A percentile compares a stretch with the other conserved stretches of the same genome.
Conservation (phyloP, 345 rosid genomes). For the Kandelia obovata region DNA sequence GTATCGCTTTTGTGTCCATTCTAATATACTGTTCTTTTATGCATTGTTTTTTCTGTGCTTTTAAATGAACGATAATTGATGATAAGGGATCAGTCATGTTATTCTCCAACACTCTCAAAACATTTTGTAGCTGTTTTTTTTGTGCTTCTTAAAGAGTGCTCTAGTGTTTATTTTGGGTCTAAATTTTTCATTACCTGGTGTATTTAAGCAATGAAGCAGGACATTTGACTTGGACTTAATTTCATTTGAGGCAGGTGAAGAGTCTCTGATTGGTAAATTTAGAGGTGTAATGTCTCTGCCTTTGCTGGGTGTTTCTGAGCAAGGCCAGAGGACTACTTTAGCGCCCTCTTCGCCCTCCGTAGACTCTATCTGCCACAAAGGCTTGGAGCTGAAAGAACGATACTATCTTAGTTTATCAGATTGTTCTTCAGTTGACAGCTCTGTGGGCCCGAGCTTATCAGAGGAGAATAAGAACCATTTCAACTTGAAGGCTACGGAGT, state of each 20-base stretch:
- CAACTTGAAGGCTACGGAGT: slow-evolving; percentile 78
- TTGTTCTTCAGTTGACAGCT: slow-evolving; percentile 77
- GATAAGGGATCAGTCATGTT: no score
- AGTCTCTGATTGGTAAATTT: slow-evolving; percentile 15
- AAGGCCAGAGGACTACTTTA: slow-evolving; percentile 42
- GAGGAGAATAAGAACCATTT: slow-evolving; percentile 53
- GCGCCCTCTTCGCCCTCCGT: slow-evolving; percentile 44
- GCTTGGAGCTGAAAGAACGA: slow-evolving; percentile 51
- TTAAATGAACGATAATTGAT: no score
- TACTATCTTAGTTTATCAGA: slow-evolving; percentile 75
- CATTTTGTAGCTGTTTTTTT: no score
- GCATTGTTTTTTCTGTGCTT: no score
- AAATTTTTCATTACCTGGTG: neutral
- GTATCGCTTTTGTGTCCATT: no score
- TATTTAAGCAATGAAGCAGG: neutral
- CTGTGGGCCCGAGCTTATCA: slow-evolving; percentile 40
- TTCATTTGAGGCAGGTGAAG: slow-evolving; percentile 21
- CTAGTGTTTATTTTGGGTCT: neutral
- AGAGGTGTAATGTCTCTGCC: slow-evolving; percentile 67
- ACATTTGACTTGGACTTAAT: slow-evolving; percentile 7
- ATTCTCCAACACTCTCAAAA: no score
- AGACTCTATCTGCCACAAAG: slow-evolving; percentile 40
- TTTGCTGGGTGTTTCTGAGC: slow-evolving; percentile 52
- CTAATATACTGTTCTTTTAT: no score
- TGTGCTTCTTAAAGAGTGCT: no score